Conservation (phyloP, 306 rosid species). For the Cucurbita pepo region DNA sequence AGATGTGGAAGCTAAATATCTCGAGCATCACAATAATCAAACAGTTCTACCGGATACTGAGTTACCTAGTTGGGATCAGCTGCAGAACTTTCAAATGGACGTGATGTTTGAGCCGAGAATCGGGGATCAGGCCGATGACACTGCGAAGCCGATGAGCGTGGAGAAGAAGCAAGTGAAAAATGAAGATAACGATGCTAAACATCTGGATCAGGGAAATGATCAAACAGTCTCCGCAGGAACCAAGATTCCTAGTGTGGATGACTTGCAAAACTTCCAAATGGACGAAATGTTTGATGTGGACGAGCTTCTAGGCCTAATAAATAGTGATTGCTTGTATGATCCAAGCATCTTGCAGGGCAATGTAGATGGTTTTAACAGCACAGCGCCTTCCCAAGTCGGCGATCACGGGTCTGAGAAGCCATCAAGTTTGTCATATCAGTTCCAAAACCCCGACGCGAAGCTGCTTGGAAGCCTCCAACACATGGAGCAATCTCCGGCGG, state of each 20-base stretch:
- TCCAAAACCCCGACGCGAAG: constrained; percentile 55
- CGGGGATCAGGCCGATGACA: too few relatives aligned
- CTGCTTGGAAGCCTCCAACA: constrained; percentile 45
- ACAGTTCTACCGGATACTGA: not conserved
- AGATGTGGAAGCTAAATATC: not conserved
- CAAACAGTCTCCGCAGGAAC: not conserved
- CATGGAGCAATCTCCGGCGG: constrained; percentile 32
- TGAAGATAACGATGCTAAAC: constrained; percentile 11
- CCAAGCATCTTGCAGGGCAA: constrained; percentile 13
- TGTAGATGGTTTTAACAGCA: constrained; percentile 6
- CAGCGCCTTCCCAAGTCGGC: not conserved
- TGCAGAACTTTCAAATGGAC: constrained; percentile 21
- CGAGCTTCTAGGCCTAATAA: constrained; percentile 34
- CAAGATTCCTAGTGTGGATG: constrained; percentile 3
- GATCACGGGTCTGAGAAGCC: constrained; percentile 12
- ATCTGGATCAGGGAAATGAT: constrained; percentile 14
- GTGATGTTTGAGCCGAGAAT: constrained; percentile 31
- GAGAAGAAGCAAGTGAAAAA: constrained; percentile 23
- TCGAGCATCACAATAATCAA: not conserved
- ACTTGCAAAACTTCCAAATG: constrained; percentile 12
- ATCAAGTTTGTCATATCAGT: constrained; percentile 24
- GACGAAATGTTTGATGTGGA: constrained; percentile 63
- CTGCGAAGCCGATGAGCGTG: not conserved
- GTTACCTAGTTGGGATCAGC: constrained; percentile 9
- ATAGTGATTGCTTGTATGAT: constrained; percentile 12